Evolutionary conservation across 208 protist species (phyloP).

Genomic region (Acanthamoeba culbertsoni): DNA sequence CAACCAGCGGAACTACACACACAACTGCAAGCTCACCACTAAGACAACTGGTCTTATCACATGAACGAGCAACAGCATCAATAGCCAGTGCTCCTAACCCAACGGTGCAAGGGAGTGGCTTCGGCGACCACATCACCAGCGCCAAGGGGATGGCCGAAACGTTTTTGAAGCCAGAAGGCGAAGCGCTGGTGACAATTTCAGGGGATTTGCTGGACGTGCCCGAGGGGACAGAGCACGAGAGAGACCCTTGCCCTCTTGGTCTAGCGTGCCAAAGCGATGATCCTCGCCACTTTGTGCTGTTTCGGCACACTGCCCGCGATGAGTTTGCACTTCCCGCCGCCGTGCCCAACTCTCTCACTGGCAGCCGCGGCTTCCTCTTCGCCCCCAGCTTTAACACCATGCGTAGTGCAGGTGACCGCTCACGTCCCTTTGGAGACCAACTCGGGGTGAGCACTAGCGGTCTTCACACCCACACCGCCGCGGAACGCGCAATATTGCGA

Average conservation of each 20-base stretch:
- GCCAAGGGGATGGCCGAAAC: too few species aligned
- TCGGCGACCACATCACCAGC: too few species aligned
- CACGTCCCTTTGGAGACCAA: background rate
- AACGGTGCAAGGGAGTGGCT: too few species aligned
- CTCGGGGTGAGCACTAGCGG: background rate
- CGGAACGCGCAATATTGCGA: background rate
- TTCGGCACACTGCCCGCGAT: background rate
- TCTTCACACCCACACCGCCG: background rate
- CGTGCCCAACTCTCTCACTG: background rate
- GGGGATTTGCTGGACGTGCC: background rate
- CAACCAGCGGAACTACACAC: too few species aligned
- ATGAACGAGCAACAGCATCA: too few species aligned
- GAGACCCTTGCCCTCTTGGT: background rate
- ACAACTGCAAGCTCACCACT: too few species aligned
- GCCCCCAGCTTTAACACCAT: background rate
- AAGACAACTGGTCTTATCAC: too few species aligned
- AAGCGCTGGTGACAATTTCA: background rate
- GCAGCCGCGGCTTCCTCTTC: background rate
- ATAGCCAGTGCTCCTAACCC: too few species aligned
- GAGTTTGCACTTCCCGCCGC: background rate
- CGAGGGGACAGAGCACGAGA: background rate
- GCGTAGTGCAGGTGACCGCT: background rate
- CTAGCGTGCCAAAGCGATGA: background rate
- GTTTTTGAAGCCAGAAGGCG: background rate
- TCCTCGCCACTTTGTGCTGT: background rate